These are phyloP conservation scores for Neurospora sp. DNA, from an alignment of 2,329 filamentous ascomycete genomes.

Conservation along the genomic window DNA sequence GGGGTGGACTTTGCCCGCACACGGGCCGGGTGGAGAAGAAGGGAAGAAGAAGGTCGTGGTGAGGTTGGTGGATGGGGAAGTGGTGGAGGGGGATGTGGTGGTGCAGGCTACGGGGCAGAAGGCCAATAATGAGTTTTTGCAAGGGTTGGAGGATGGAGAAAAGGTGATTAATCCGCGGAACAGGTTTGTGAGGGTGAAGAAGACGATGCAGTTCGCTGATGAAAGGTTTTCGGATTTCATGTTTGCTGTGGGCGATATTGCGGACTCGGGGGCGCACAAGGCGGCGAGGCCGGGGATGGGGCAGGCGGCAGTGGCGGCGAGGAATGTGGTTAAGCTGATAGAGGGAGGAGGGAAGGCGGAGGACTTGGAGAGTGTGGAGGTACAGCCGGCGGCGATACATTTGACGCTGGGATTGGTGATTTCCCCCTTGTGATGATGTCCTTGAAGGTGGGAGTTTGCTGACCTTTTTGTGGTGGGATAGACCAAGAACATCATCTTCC, in stretches of 20 bases:
- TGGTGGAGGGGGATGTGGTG: slow-evolving; percentile 29
- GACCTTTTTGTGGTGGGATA: slow-evolving; percentile 3
- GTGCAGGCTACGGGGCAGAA: slow-evolving; percentile 39
- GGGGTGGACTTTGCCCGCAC: slow-evolving; percentile 15
- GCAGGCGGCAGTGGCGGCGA: slow-evolving; percentile 33
- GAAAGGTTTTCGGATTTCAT: slow-evolving; percentile 26
- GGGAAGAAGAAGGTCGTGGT: slow-evolving; percentile 8
- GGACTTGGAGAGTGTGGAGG: slow-evolving; percentile 20
- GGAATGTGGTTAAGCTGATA: slow-evolving; percentile 34
- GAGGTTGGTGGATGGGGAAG: slow-evolving; percentile 23
- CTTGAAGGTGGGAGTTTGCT: background rate
- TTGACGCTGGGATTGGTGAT: slow-evolving; percentile 28
- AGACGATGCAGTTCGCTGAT: slow-evolving; percentile 36
- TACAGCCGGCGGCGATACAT: slow-evolving; percentile 28
- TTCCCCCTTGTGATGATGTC: too few species aligned
- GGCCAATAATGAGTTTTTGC: slow-evolving; percentile 33
- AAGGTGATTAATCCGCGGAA: slow-evolving; percentile 21
- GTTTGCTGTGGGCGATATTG: slow-evolving; percentile 43
- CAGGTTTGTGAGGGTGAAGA: slow-evolving; percentile 29
- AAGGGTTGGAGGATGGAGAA: slow-evolving; percentile 17
- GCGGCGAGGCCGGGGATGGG: slow-evolving; percentile 33
- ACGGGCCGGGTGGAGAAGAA: too few species aligned
- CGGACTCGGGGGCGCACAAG: slow-evolving; percentile 31
- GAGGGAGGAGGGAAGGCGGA: slow-evolving; percentile 17
- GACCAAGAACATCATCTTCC: slow-evolving; percentile 23